These are phyloP conservation scores for Salix brachista DNA, from an alignment of 345 rosid genomes.

Conservation along the genomic window DNA sequence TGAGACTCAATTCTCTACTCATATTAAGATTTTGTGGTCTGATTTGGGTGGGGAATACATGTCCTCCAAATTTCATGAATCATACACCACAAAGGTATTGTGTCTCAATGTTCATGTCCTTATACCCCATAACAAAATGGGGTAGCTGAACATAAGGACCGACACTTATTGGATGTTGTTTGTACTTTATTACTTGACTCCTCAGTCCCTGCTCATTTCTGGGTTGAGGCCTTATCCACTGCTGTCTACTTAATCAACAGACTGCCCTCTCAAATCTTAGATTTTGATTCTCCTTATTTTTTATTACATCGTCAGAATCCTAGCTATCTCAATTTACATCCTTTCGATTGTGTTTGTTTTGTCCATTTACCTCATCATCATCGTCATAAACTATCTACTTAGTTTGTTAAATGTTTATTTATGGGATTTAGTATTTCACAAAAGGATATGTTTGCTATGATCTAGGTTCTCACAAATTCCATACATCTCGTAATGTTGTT, in stretches of 20 bases:
- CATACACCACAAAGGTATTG: neutral
- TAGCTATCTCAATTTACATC: neutral
- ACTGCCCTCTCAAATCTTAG: neutral
- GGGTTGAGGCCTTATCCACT: neutral
- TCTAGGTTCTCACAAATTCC: neutral
- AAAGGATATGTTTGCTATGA: neutral
- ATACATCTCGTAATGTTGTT: neutral
- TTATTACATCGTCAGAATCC: accelerated
- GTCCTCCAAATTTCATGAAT: neutral
- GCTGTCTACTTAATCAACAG: neutral
- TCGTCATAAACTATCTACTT: neutral
- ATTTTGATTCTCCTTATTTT: neutral
- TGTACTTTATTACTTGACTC: neutral
- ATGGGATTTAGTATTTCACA: neutral
- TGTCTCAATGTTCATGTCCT: neutral
- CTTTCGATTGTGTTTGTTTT: neutral
- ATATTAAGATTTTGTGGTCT: neutral
- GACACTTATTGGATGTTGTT: neutral
- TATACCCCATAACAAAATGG: neutral
- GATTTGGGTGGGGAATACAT: neutral
- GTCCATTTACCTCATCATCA: neutral
- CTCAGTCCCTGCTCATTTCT: accelerated
- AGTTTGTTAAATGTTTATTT: neutral
- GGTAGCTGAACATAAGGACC: neutral
- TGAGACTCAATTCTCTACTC: too few relatives aligned